Evolutionary conservation across 192 early-diverging fungal species (phyloP).

Genomic region (Rhizoclosmatium sp.): DNA sequence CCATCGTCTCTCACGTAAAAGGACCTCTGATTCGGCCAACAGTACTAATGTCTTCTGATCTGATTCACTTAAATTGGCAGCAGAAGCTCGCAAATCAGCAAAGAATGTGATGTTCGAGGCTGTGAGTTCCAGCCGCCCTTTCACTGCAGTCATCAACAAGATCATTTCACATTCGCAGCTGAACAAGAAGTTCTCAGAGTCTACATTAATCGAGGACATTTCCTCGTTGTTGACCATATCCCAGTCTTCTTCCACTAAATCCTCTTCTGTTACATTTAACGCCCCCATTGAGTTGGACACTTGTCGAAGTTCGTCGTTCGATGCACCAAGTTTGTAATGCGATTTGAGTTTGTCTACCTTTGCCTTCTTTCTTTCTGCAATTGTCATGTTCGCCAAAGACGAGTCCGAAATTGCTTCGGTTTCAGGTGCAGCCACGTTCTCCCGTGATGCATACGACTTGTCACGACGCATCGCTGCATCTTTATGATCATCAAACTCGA

Average conservation of each 20-base stretch:
- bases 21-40: slow-evolving; percentile 48
- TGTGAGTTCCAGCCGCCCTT: slow-evolving; percentile 54
- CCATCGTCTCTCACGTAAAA: slow-evolving; percentile 50
- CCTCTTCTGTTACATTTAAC: slow-evolving; percentile 22
- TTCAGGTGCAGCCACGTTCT: neutral
- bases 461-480: slow-evolving; percentile 47
- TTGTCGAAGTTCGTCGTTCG: slow-evolving; percentile 30
- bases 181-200: slow-evolving; percentile 40
- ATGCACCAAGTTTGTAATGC: slow-evolving; percentile 24
- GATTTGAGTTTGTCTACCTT: slow-evolving; percentile 30
- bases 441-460: slow-evolving; percentile 19
- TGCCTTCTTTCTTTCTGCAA: slow-evolving; percentile 17
- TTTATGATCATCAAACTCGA: slow-evolving; percentile 56
- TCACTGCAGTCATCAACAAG: slow-evolving; percentile 55
- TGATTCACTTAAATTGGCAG: slow-evolving; percentile 37
- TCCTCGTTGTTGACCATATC: slow-evolving; percentile 48
- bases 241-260: slow-evolving; percentile 54
- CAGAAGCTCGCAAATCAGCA: slow-evolving; percentile 49
- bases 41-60: slow-evolving; percentile 44
- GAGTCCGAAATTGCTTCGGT: neutral
- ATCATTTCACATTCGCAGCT: slow-evolving; percentile 55
- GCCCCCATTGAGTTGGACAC: slow-evolving; percentile 13
- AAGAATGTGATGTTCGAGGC: slow-evolving; percentile 46
- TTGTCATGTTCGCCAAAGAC: neutral
- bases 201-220: slow-evolving; percentile 16